Base-by-base conservation (phyloP, 2,329 filamentous ascomycete genomes). In the Penicillium sp. region DNA sequence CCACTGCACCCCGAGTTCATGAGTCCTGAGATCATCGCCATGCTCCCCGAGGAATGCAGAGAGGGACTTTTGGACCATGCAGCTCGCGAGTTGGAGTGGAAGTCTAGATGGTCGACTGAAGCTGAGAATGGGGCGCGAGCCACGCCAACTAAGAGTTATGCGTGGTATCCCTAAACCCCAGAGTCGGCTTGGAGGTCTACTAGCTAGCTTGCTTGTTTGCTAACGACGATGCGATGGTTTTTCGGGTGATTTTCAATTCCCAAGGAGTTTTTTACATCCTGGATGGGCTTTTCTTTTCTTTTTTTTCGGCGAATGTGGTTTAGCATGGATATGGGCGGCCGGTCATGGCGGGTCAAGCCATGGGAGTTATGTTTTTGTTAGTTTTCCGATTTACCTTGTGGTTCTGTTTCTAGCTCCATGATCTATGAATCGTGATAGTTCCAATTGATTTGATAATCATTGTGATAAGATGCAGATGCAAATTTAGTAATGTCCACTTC, bases 71-170 rank as follows among this genome's bases (percentile, higher is more conserved):
- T 91, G 50, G 79, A 83, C 52, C 88, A 90, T 3, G 78, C 87
- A 51, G 76, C 77, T 11, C 80, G 82, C 54, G 90, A 96, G 73
- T 73, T 76, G 58, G 76, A 82, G 53, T 98, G 92, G 90, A 90
- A 90, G 72, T 79, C 75, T 31, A 83, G 82, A 61, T 96, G 92
- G 91, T 84, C 84, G 16, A 81, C 84, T 5, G 93, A 97, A 75
- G 79, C 73, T 35, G 75, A 81, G 10, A 84, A 85, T 68, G 81
- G 81, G 4, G 55, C 67, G 16, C 66, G 74, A 21, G 64, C 65
- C 16, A 64, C 62, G 10, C 67, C 73, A 7, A 61, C 68, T 16
- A 73, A 75, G 66, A 76, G 73, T 37, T 77, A 75, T 62, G 68
- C 73, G 10, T 77, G 75, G 74, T 72, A 69, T 59, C 73, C 74